phyloP scores from a whole-genome alignment of 2,329 filamentous ascomycete species.

The Allantophomopsis lycopodina region DNA sequence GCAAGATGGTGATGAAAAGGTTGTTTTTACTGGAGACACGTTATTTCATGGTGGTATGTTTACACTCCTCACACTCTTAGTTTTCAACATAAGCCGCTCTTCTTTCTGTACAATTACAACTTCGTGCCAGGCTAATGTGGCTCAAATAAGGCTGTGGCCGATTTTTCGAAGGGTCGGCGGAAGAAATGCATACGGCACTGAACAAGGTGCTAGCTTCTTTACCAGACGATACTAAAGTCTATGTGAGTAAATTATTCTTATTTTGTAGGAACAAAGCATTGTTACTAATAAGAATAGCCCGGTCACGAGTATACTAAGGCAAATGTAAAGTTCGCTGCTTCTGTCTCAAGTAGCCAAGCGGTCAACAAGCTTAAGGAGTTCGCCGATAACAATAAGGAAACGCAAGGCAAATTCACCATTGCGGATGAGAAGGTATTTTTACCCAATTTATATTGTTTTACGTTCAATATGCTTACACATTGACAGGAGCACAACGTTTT shows the following conservation, averaged over 20 bases:
- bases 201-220: conserved; percentile 72
- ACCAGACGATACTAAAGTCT: conserved; percentile 85
- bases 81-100: no score
- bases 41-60: conserved; percentile 75
- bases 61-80: conserved; percentile 1
- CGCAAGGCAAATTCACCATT: conserved; percentile 92
- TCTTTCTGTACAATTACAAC: neutral
- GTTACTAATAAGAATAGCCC: conserved; percentile 37
- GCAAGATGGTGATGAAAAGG: conserved; percentile 65
- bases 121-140: neutral
- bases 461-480: conserved; percentile 5
- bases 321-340: conserved; percentile 79
- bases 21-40: conserved; percentile 92
- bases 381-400: conserved; percentile 69
- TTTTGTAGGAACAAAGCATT: neutral
- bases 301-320: conserved; percentile 98
- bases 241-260: conserved; percentile 37
- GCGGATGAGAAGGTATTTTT: conserved; percentile 75
- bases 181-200: conserved; percentile 85
- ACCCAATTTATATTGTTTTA: neutral
- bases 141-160: conserved; percentile 63
- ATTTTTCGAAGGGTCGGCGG: conserved; percentile 86
- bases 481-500: conserved; percentile 82
- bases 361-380: conserved; percentile 68
- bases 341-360: conserved; percentile 60